phyloP scores from a whole-genome alignment of 768 basidiomycete species.

The Albatrellus ellisii region DNA sequence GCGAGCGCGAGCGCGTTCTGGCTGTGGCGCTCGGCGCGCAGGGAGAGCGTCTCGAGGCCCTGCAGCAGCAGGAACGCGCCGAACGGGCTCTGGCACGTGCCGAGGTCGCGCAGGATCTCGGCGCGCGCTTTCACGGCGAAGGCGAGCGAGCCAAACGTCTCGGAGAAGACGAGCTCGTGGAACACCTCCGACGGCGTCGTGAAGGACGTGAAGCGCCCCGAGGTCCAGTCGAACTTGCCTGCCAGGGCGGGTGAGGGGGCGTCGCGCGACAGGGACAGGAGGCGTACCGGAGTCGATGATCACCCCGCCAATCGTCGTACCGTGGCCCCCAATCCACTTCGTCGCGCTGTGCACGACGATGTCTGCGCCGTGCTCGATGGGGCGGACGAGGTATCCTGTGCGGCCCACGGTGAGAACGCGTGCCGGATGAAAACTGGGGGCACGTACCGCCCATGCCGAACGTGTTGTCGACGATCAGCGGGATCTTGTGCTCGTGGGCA shows the following conservation, averaged over 20 bases:
- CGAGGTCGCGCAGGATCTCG: conserved; percentile 53
- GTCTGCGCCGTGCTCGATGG: conserved; percentile 66
- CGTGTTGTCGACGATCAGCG: conserved; percentile 73
- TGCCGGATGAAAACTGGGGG: too few species aligned
- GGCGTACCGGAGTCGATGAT: conserved; percentile 53
- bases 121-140: conserved; percentile 57
- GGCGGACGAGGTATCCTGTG: conserved; percentile 46
- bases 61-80: conserved; percentile 65
- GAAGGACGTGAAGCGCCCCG: conserved; percentile 62
- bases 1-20: conserved; percentile 63
- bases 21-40: conserved; percentile 59
- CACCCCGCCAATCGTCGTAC: conserved; percentile 68
- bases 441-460: conserved; percentile 53
- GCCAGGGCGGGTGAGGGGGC: conserved; percentile 3
- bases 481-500: conserved; percentile 60
- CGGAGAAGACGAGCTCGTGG: conserved; percentile 54
- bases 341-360: conserved; percentile 73
- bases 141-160: conserved; percentile 51
- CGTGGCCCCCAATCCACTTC: conserved; percentile 79
- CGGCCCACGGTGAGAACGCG: not conserved
- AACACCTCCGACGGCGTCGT: conserved; percentile 66
- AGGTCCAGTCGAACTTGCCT: conserved; percentile 68
- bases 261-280: not conserved
- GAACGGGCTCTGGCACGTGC: conserved; percentile 56
- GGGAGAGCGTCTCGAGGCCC: conserved; percentile 64